Base-by-base conservation (phyloP, 805 yeast genomes). In the Saccharomyces eubayanus region DNA sequence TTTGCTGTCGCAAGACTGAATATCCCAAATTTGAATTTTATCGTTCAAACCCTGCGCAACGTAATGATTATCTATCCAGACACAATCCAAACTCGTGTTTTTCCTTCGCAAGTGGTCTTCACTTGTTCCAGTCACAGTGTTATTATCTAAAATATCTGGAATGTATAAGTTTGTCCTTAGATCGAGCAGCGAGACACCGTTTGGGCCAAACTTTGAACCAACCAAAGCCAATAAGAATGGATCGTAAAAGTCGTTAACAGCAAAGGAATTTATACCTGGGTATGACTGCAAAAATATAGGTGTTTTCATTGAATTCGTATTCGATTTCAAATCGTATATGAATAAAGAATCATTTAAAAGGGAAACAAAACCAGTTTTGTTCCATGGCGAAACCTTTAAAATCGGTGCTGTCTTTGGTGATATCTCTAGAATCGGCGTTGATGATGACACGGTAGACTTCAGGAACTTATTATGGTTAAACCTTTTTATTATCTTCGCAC, bases 401-500 rank as follows among this genome's bases (percentile, higher is more conserved):
- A 67, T 60, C 14, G 60, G 60, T 31, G 46, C 50, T 29, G 46
- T 27, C 5, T 31, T 36, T 16, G 43, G 43, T 11, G 43, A n/a
- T 36, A 36, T 16, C 20, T 36, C 43, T 21, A 36, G 24, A 36
- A 36, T 36, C 24, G 43, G 43, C 16, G 12, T 36, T 16, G 43
- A 36, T 16, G 24, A 16, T 36, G 43, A 36, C 12, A 36, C 31
- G 5, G 47, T 31, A 20, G 48, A 28, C 21, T 43, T 67, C 52
- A 87, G 67, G 63, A 84, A 90, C 59, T 83, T 84, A 50, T 77
- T 73, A 71, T 90, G 97, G 68, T 88, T 88, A 72, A 84, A 90
- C 41, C 95, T 74, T 65, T 83, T 86, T 57, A 85, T 72, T 21
- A 90, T 85, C 65, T 83, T 89, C 0, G 97, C 96, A 53, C 77